Evolutionary conservation across 371 early-diverging fungal genomes (phyloP).

Genomic region (Apophysomyces trapeziformis): DNA sequence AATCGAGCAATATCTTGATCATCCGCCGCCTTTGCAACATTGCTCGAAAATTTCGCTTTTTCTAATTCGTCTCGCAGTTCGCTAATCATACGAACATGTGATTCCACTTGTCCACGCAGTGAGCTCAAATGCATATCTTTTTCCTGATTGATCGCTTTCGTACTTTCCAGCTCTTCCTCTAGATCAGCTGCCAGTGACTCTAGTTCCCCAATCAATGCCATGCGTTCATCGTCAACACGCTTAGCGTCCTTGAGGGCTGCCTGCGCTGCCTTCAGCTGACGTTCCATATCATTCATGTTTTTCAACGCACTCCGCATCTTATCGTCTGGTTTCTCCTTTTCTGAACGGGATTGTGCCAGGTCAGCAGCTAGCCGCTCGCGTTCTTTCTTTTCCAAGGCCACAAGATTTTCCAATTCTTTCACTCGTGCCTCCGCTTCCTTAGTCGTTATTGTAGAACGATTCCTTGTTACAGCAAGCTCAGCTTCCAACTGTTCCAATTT

Average conservation of each 20-base stretch:
- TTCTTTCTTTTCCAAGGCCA: not conserved
- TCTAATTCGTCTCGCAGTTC: conserved; percentile 21
- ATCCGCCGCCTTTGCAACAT: not conserved
- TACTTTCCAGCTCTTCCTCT: conserved; percentile 1
- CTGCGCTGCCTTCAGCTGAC: not conserved
- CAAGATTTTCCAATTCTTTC: not conserved
- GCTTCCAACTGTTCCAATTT: not conserved
- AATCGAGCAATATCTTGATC: not conserved
- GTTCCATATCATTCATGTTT: not conserved
- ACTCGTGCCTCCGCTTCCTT: not conserved
- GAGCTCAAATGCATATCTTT: conserved; percentile 21
- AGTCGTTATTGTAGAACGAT: not conserved
- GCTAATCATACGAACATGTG: conserved; percentile 22
- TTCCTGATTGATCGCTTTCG: conserved; percentile 14
- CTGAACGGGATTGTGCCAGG: not conserved
- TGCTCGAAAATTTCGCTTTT: conserved; percentile 13
- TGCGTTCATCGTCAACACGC: conserved; percentile 4
- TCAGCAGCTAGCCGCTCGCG: not conserved
- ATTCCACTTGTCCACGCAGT: conserved; percentile 23
- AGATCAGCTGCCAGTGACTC: conserved; percentile 6
- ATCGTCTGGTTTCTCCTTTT: not conserved
- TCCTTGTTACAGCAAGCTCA: not conserved
- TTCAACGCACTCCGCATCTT: not conserved
- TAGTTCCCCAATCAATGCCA: conserved; percentile 1
- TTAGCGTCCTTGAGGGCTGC: not conserved